A percentile compares a stretch with the other conserved stretches of the same genome.
phyloP scores from a whole-genome alignment of 2,329 filamentous ascomycete species.

The Neocucurbitaria cava region DNA sequence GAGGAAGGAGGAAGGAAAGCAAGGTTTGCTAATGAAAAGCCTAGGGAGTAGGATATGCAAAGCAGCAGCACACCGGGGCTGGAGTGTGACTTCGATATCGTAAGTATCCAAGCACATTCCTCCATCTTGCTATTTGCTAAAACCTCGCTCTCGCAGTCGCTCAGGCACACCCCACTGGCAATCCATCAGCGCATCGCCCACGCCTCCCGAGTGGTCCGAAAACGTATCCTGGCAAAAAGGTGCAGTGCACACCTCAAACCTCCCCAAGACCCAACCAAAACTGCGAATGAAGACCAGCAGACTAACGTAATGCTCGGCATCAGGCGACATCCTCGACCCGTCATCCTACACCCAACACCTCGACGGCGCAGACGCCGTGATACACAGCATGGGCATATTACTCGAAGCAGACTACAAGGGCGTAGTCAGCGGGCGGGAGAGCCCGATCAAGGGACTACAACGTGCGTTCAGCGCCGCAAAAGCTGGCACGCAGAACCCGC shows the following conservation, averaged over 20 bases:
- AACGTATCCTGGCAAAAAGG: slow-evolving; percentile 84
- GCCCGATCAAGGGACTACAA: slow-evolving; percentile 77
- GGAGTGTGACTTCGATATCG: slow-evolving; percentile 94
- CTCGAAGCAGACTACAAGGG: slow-evolving; percentile 98
- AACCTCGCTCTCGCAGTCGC: slow-evolving; percentile 66
- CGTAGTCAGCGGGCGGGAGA: slow-evolving; percentile 82
- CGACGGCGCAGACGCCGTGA: slow-evolving; percentile 78
- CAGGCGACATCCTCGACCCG: slow-evolving; percentile 80
- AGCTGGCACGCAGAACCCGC: slow-evolving; percentile 69
- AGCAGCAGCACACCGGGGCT: slow-evolving; percentile 81
- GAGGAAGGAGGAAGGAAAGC: no score
- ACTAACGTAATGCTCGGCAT: no score
- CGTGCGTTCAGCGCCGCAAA: slow-evolving; percentile 77
- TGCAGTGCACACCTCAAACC: neutral
- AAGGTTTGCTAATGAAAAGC: no score
- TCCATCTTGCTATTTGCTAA: neutral
- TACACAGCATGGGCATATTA: slow-evolving; percentile 95
- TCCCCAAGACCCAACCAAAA: no score
- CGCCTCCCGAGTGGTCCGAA: slow-evolving; percentile 79
- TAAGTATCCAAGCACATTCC: slow-evolving; percentile 50
- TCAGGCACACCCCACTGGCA: slow-evolving; percentile 91
- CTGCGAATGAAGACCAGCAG: no score
- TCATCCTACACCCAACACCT: slow-evolving; percentile 79
- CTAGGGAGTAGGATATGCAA: slow-evolving; percentile 93
- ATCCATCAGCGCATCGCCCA: slow-evolving; percentile 72